These are phyloP conservation scores for Saccharomyces paradoxus DNA, from an alignment of 805 yeast genomes.

Conservation along the genomic window DNA sequence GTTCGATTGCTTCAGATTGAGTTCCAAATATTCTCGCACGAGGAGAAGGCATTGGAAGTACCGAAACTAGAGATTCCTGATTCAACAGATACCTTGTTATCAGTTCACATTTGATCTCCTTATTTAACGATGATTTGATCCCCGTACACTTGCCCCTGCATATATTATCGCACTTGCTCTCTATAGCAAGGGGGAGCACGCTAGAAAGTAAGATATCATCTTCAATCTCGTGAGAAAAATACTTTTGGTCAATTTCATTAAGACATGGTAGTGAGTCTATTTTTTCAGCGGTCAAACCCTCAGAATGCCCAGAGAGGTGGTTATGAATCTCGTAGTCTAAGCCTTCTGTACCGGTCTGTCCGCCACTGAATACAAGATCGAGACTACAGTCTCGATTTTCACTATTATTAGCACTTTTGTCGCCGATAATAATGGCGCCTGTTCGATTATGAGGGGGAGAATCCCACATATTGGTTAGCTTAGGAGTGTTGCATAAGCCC, in stretches of 20 bases:
- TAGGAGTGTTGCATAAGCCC: neutral
- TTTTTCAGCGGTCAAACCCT: neutral
- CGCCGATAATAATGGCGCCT: neutral
- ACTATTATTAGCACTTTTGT: neutral
- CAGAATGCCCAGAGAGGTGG: neutral
- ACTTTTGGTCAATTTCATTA: neutral
- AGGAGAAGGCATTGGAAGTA: neutral
- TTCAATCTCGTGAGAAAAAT: neutral
- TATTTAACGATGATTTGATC: neutral
- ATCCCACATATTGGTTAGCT: neutral
- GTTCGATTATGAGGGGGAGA: neutral
- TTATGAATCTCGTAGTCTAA: neutral
- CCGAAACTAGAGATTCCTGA: conserved; percentile 4
- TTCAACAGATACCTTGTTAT: conserved; percentile 7
- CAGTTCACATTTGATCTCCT: conserved; percentile 8
- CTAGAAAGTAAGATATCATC: neutral
- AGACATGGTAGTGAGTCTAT: neutral
- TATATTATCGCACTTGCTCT: neutral
- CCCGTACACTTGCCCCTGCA: neutral
- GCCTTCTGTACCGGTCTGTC: neutral
- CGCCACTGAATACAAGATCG: neutral
- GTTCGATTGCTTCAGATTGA: neutral
- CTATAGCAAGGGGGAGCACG: neutral
- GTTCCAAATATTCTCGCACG: neutral
- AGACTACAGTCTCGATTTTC: neutral